Evolutionary conservation across 2,329 filamentous ascomycete genomes (phyloP), one percentile per base, ranked within the genome.

Genomic region (Daldinia sp.): DNA sequence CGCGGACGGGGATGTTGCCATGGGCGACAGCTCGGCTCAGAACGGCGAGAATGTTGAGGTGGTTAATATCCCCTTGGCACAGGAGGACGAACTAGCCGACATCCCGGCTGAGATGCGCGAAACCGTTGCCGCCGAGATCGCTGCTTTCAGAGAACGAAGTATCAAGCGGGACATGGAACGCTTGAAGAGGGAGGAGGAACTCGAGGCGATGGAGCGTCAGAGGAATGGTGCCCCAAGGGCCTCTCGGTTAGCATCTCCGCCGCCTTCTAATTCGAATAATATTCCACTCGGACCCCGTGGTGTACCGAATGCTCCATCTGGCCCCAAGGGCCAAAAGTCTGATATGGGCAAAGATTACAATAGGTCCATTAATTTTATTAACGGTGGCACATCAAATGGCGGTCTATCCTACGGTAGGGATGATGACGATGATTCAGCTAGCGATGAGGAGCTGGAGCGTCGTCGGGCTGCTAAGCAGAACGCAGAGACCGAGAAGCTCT

Each of bases 31-130:
- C 15, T 66, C 74, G 13, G 85, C 83, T 0, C 78, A 82, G 23
- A 81, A 82, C 34, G 87, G 87, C 35, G 87, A 88, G 30, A 86
- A 87, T 56, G 88, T 92, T 4, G 93, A 97, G 76, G 90, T 97
- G 35, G 90, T 96, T 67, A 97, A 94, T 60, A 96, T 98, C 61
- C 90, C 93, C 3, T 84, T 97, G 29, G 88, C 90, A 0, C 87
- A 91, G 53, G 95, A 99, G 66, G 96, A 99, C 73, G 95, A 99
- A 73, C 83, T 99, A 27, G 90, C 94, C 17, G 95, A 99, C 72
- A 97, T 99, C 48, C 95, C 95, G 0, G 90, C 92, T 0, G 95
- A 98, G 75, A 96, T 97, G 93, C 89, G 95, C 21, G 95, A 96
- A 75, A 94, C 93, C 0, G 95, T 99, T 13, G 92, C 95, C 0